Evolutionary conservation across 2,329 filamentous ascomycete genomes (phyloP), one percentile per base, ranked within the genome.

Genomic region (Colletotrichum magnum): DNA sequence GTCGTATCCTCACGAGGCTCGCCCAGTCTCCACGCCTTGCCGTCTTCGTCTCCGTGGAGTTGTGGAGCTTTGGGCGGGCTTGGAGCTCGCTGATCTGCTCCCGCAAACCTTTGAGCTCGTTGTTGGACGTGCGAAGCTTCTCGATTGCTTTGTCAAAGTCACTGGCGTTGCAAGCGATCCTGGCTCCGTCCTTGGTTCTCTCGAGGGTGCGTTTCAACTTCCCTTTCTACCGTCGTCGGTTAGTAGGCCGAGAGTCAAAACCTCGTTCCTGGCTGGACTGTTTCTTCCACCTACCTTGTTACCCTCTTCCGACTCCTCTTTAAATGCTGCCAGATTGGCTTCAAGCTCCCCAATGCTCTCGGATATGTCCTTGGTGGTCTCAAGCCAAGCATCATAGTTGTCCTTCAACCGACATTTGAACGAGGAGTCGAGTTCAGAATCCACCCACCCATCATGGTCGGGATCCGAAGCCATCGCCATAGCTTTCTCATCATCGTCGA

Each of bases 51-150:
- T 53, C 24, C 41, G 5, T 28, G 2, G 6, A 28, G 7, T 3
- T 16, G 10, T 9, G 47, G 36, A 43, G 4, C 4, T 13, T 15
- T 47, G 5, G 64, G 39, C 6, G 36, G 51, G 41, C 9, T 9
- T 59, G 45, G 2, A 67, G 54, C 32, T 63, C 24, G 2, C 15
- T 16, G 21, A 68, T 53, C 43, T 70, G 68, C 26, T 59, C 63
- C 6, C 63, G 47, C 9, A 70, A 39, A 6, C 51, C 47, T 18
- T 39, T 54, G 4, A 70, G 53, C 3, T 63, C 45, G 10, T n/a
- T 28, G 16, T 62, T 70, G 28, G 52, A 60, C 4, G 24, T 6
- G 6, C 63, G 41, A 28, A 70, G 26, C 2, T 60, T 36, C 2
- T 52, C 54, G 21, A 70, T 24, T 2, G 39, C 6, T 3, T 10